phyloP scores from a whole-genome alignment of 1,284 basidiomycete genomes.

The Stygiomarasmius scandens region DNA sequence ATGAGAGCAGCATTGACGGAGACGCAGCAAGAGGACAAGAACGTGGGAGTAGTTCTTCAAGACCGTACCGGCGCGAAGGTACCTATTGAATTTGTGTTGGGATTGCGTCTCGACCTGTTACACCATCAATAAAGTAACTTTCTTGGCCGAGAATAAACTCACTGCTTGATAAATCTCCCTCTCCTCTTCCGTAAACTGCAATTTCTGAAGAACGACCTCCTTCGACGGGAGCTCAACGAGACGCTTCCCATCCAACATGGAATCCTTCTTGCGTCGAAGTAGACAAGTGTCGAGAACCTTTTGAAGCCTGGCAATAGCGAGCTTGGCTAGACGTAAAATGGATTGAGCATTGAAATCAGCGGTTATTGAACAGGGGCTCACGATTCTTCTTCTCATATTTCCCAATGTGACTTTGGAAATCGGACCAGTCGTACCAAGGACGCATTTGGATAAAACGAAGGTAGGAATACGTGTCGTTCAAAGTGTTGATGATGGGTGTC shows the following conservation, averaged over 20 bases:
- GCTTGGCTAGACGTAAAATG: slow-evolving; percentile 33
- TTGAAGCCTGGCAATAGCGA: slow-evolving; percentile 55
- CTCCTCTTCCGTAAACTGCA: slow-evolving; percentile 58
- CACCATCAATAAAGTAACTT: slow-evolving; percentile 6
- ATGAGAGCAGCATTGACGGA: slow-evolving; percentile 61
- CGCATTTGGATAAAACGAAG: slow-evolving; percentile 54
- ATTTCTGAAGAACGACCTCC: slow-evolving; percentile 46
- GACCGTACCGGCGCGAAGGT: slow-evolving; percentile 56
- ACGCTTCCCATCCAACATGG: slow-evolving; percentile 57
- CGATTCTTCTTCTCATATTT: slow-evolving; percentile 47
- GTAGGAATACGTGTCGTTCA: slow-evolving; percentile 52
- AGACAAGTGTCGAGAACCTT: slow-evolving; percentile 52
- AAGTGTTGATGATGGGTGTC: slow-evolving; percentile 59
- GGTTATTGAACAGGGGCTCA: slow-evolving; percentile 22
- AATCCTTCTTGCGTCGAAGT: slow-evolving; percentile 57
- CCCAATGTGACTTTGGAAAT: slow-evolving; percentile 49
- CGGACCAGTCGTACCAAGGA: slow-evolving; percentile 54
- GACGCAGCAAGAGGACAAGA: slow-evolving; percentile 54
- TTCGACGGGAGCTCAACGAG: slow-evolving; percentile 63
- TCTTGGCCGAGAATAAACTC: slow-evolving; percentile 7
- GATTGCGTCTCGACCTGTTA: slow-evolving; percentile 54
- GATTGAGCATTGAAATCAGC: not conserved
- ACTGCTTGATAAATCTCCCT: slow-evolving; percentile 58
- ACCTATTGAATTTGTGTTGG: slow-evolving; percentile 62
- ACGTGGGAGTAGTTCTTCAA: slow-evolving; percentile 63